Conservation (phyloP, 495 filamentous ascomycete genomes). For the Neurospora sp. region DNA sequence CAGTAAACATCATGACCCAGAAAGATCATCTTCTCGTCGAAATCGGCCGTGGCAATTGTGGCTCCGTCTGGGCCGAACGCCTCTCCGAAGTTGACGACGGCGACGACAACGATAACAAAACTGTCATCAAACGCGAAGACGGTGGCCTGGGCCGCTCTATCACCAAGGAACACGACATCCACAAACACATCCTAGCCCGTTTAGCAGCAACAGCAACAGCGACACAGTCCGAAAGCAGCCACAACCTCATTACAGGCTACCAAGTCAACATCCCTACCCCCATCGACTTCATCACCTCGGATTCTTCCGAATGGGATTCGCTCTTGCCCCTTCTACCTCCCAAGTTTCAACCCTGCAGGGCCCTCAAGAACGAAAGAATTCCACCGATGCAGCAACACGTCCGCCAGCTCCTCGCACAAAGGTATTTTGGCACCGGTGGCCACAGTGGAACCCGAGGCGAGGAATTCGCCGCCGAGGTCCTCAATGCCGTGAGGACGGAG, state of each 20-base stretch:
- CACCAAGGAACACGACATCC: slow-evolving; percentile 3
- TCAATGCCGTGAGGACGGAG: too few relatives aligned
- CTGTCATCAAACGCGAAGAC: slow-evolving; percentile 10
- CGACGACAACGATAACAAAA: too few relatives aligned
- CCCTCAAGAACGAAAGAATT: slow-evolving; percentile 36
- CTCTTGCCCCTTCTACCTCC: too few relatives aligned
- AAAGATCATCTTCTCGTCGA: not conserved
- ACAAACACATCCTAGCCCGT: slow-evolving; percentile 4
- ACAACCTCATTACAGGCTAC: not conserved
- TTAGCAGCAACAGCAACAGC: not conserved
- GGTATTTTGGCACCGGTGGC: too few relatives aligned
- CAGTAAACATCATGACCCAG: not conserved
- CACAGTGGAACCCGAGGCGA: too few relatives aligned
- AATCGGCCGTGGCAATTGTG: slow-evolving; percentile 9
- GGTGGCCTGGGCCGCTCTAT: slow-evolving; percentile 1
- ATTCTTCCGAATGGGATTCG: not conserved
- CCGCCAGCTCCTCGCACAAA: too few relatives aligned
- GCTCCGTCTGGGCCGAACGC: slow-evolving; percentile 7
- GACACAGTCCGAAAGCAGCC: not conserved
- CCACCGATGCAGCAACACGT: too few relatives aligned
- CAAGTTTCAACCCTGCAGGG: too few relatives aligned
- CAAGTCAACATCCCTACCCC: slow-evolving; percentile 6
- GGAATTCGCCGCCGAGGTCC: too few relatives aligned
- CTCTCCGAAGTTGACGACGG: not conserved
- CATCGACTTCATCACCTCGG: not conserved